Percentiles rank a stretch among this genome's conserved stretches.
These are phyloP conservation scores for Ziziphus jujuba DNA, from an alignment of 306 rosid species.

Conservation along the genomic window DNA sequence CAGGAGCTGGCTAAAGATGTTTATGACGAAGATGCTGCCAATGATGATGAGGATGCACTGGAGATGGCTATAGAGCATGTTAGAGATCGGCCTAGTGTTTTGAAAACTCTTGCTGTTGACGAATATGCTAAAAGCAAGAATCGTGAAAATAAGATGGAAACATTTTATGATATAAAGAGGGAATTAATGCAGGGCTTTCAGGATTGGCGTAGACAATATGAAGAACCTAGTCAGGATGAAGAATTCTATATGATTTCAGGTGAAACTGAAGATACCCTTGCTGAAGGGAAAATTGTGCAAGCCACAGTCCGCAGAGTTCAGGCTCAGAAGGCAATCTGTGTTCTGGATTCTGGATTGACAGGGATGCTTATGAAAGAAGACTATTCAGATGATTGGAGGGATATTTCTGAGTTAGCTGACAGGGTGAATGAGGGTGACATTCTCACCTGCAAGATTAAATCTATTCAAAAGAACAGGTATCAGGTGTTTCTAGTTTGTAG, in stretches of 20 bases:
- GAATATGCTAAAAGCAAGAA: conserved; percentile 64
- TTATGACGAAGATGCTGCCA: conserved; percentile 75
- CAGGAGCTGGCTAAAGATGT: conserved; percentile 97
- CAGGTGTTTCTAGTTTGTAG: conserved; percentile 86
- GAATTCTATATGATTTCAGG: conserved; percentile 96
- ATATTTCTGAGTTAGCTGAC: conserved; percentile 77
- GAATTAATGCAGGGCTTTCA: conserved; percentile 93
- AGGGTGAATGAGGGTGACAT: conserved; percentile 85
- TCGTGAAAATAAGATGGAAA: conserved; percentile 63
- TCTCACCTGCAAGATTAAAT: conserved; percentile 92
- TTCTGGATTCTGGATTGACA: conserved; percentile 92
- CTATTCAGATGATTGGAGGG: conserved; percentile 87
- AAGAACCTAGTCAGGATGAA: conserved; percentile 95
- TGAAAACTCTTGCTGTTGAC: conserved; percentile 77
- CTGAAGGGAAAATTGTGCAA: conserved; percentile 91
- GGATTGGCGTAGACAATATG: conserved; percentile 97
- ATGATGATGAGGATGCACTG: conserved; percentile 85
- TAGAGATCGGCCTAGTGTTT: conserved; percentile 76
- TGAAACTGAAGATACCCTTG: conserved; percentile 90
- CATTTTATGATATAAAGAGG: conserved; percentile 78
- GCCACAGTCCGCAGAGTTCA: conserved; percentile 87
- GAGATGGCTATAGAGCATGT: conserved; percentile 99
- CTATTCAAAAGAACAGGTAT: conserved; percentile 90
- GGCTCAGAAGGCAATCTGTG: conserved; percentile 85
- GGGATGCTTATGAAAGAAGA: conserved; percentile 97